Evolutionary conservation across 176 grass and related monocot genomes (phyloP), one percentile per base, ranked within the genome.

Genomic region (Rhynchospora breviuscula): DNA sequence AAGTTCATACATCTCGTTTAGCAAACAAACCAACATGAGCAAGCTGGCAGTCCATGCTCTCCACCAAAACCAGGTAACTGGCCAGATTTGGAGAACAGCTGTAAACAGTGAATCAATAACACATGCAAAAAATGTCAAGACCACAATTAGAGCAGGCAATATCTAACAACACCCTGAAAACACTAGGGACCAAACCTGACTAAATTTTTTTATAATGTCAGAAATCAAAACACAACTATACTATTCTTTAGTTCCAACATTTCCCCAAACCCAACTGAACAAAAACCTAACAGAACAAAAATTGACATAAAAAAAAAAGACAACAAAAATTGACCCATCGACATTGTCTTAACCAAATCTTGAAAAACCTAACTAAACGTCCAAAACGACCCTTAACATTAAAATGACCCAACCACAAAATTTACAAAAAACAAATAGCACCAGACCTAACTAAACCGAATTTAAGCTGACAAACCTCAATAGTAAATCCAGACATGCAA

Each of bases 61-160:
- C 96, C 77, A 93, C 89, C 61, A 89, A 88, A 73, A 99, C 83
- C 79, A 95, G 86, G 57, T 85, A 88, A 61, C 52, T 93, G 44
- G 65, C 85, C 31, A 98, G 89, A 80, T 98, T 98, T 67, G 96
- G 96, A 12, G 86, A 95, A 89, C 96, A 98, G 59, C 96, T 98
- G 89, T 17, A 59, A 87, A 81, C 45, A 89, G 88, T 65, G 43
- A 57, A 77, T 69, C 60, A 89, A 64, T 83, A 31, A 88, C 29
- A 87, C 63, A 83, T 64, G 76, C 65, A 35, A 67, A 84, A 44
- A 7, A 31, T 66, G 62, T 87, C 40, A 67, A 63, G 65, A 83
- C 21, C 19, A 23, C 25, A 63, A 82, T 63, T 29, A 82, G 8
- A 82, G 22, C 79, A 82, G 59, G 13, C 31, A 21, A 82, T 21